Percentiles rank a stretch among this genome's conserved stretches.
Evolutionary conservation across 2,329 filamentous ascomycete genomes (phyloP).

Genomic region (Trichoderma afroharzianum): DNA sequence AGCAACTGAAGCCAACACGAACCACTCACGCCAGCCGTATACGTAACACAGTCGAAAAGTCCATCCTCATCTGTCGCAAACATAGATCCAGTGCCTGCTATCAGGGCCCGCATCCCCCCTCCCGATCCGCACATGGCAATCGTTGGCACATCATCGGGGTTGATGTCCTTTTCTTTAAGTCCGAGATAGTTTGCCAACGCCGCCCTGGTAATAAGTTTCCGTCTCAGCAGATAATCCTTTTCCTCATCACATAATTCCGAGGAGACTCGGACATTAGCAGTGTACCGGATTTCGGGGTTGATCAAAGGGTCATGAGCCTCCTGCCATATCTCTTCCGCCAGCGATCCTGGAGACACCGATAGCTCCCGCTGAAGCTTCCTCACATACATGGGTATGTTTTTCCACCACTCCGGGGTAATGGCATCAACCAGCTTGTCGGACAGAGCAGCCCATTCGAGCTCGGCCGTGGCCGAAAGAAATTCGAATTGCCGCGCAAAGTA

Average conservation of each 20-base stretch:
- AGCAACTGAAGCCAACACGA: slow-evolving; percentile 93
- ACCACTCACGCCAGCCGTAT: slow-evolving; percentile 91
- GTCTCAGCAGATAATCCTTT: slow-evolving; percentile 64
- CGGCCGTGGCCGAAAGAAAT: slow-evolving; percentile 51
- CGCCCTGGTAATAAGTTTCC: slow-evolving; percentile 64
- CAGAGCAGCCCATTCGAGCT: slow-evolving; percentile 52
- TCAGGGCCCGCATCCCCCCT: slow-evolving; percentile 82
- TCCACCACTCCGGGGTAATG: slow-evolving; percentile 81
- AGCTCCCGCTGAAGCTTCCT: slow-evolving; percentile 83
- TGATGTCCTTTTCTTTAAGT: slow-evolving; percentile 73
- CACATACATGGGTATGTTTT: slow-evolving; percentile 69
- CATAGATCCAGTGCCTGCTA: slow-evolving; percentile 85
- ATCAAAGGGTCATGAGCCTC: slow-evolving; percentile 80
- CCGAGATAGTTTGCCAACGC: slow-evolving; percentile 81
- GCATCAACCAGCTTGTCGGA: slow-evolving; percentile 62
- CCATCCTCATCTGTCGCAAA: slow-evolving; percentile 81
- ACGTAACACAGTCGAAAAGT: slow-evolving; percentile 89
- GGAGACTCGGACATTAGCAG: slow-evolving; percentile 79
- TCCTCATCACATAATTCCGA: slow-evolving; percentile 80
- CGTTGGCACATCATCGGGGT: slow-evolving; percentile 86
- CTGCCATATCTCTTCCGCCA: slow-evolving; percentile 90
- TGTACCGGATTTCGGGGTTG: slow-evolving; percentile 83
- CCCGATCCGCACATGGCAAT: slow-evolving; percentile 96
- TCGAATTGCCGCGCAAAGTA: slow-evolving; percentile 47
- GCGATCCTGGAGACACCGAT: slow-evolving; percentile 79